Conservation (phyloP, 2,329 filamentous ascomycete genomes). For the Trichoderma sp. region DNA sequence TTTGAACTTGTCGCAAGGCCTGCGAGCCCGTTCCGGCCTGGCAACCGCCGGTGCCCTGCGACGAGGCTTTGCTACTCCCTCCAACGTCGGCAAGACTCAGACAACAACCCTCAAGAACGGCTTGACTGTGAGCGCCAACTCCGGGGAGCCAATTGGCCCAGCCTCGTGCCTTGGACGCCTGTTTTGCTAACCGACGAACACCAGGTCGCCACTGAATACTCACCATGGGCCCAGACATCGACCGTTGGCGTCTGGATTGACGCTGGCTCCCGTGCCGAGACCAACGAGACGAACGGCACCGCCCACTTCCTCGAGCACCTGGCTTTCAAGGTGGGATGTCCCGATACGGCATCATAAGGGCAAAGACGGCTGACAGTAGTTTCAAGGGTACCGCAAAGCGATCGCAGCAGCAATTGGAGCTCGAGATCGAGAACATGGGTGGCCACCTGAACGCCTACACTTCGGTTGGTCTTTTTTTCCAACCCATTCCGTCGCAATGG, state of each 20-base stretch:
- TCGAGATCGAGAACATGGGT: conserved; percentile 99
- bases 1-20: conserved; percentile 87
- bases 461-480: conserved; percentile 68
- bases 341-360: conserved; percentile 5
- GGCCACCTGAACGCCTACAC: conserved; percentile 99
- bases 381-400: conserved; percentile 85
- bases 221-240: conserved; percentile 96
- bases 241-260: conserved; percentile 99
- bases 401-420: conserved; percentile 95
- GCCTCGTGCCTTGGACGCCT: conserved; percentile 29
- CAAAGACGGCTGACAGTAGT: conserved; percentile 21
- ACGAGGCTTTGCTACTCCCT: conserved; percentile 88
- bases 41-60: conserved; percentile 76
- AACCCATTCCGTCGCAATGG: conserved; percentile 22
- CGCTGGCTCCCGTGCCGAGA: conserved; percentile 96
- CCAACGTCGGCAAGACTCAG: conserved; percentile 82
- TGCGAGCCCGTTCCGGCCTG: conserved; percentile 85
- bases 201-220: conserved; percentile 97
- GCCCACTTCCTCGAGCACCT: conserved; percentile 99
- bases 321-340: conserved; percentile 85
- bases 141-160: conserved; percentile 46
- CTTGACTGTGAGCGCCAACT: conserved; percentile 72
- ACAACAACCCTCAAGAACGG: conserved; percentile 97
- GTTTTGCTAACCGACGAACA: conserved; percentile 36
- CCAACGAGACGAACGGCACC: conserved; percentile 97